Percentiles rank a stretch among this genome's conserved stretches.
These are phyloP conservation scores for Mycena pura DNA, from an alignment of 768 basidiomycete species.

Conservation along the genomic window DNA sequence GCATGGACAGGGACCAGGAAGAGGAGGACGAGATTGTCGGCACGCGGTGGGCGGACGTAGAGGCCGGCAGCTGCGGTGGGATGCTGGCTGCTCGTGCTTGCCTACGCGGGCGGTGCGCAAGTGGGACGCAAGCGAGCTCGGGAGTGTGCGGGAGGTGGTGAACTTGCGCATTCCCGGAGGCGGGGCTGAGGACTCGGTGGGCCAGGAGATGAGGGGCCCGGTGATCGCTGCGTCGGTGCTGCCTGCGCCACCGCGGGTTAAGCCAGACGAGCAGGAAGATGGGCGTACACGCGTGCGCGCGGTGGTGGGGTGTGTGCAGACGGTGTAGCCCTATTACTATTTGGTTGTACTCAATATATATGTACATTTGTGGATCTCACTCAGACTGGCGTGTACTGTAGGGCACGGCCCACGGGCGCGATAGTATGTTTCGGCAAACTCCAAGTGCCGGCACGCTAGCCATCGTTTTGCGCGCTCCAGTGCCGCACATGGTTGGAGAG, in stretches of 20 bases:
- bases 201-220: not conserved
- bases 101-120: conserved; percentile 21
- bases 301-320: too few relatives aligned
- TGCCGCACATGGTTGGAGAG: too few relatives aligned
- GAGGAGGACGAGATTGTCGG: conserved; percentile 13
- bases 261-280: conserved; percentile 39
- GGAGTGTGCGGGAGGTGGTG: conserved; percentile 4
- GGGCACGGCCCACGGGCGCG: too few relatives aligned
- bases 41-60: conserved; percentile 21
- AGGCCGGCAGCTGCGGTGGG: not conserved
- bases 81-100: conserved; percentile 19
- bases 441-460: too few relatives aligned
- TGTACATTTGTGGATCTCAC: too few relatives aligned
- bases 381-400: too few relatives aligned
- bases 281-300: too few relatives aligned
- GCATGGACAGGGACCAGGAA: not conserved
- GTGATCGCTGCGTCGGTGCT: conserved; percentile 51
- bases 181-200: not conserved
- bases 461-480: too few relatives aligned
- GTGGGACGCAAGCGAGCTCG: conserved; percentile 19
- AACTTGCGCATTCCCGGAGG: not conserved
- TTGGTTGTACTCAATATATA: too few relatives aligned
- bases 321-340: too few relatives aligned
- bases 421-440: too few relatives aligned
- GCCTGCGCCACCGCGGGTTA: conserved; percentile 31